Percentiles rank a stretch among this genome's conserved stretches.
Evolutionary conservation across 1,284 basidiomycete genomes (phyloP).

Genomic region (Fomes fomentarius): DNA sequence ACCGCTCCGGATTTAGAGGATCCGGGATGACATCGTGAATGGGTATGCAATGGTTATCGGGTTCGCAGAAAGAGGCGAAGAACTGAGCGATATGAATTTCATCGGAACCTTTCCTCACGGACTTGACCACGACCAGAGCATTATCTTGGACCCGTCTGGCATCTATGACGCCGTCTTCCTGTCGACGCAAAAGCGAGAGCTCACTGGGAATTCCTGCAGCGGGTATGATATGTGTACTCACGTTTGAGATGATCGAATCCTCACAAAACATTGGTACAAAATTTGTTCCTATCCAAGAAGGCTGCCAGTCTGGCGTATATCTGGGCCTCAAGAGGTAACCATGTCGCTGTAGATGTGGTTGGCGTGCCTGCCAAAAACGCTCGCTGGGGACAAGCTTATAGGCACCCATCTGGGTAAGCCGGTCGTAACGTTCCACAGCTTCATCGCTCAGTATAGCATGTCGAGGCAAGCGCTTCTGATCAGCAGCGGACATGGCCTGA

Average conservation of each 20-base stretch:
- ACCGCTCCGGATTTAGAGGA: constrained; percentile 8
- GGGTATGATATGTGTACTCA: neutral
- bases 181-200: neutral
- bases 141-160: constrained; percentile 22
- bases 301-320: constrained; percentile 7
- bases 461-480: constrained; percentile 1
- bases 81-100: constrained; percentile 19
- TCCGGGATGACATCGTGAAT: constrained; percentile 24
- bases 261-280: constrained; percentile 10
- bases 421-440: neutral
- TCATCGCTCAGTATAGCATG: neutral
- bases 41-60: constrained; percentile 22
- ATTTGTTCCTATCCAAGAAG: constrained; percentile 13
- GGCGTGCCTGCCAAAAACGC: constrained; percentile 5
- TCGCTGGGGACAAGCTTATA: constrained; percentile 2
- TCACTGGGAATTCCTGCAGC: neutral
- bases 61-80: constrained; percentile 7
- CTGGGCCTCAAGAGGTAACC: constrained; percentile 9
- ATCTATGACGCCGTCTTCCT: constrained; percentile 24
- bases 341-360: neutral
- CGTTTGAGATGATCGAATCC: constrained; percentile 2
- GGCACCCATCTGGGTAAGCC: neutral
- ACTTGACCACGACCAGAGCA: constrained; percentile 27
- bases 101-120: neutral
- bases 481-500: neutral